Evolutionary conservation across 2,329 filamentous ascomycete species (phyloP).

Genomic region (Tolypocladium album): DNA sequence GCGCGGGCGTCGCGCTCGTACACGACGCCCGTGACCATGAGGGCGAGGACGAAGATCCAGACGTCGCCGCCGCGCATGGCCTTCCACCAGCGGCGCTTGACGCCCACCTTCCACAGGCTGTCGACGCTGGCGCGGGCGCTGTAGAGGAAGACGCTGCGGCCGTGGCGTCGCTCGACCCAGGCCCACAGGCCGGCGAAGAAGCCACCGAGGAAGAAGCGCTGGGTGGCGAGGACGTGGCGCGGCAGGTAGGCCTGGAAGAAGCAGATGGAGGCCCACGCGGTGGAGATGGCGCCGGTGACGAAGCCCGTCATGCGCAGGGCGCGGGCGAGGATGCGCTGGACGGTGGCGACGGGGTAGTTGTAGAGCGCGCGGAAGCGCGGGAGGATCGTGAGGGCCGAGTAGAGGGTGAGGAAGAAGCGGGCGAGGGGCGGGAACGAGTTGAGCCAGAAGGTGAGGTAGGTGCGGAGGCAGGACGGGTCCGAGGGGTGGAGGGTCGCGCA

Average conservation of each 20-base stretch:
- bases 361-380: constrained; percentile 59
- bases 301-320: constrained; percentile 70
- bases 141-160: constrained; percentile 66
- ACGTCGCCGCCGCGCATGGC: constrained; percentile 77
- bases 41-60: constrained; percentile 66
- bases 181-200: constrained; percentile 80
- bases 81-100: constrained; percentile 81
- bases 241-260: constrained; percentile 77
- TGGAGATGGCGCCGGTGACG: constrained; percentile 67
- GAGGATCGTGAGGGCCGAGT: constrained; percentile 56
- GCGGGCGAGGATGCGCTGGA: constrained; percentile 55
- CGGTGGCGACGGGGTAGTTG: constrained; percentile 53
- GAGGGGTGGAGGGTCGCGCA: constrained; percentile 83
- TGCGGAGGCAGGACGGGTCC: constrained; percentile 79
- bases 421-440: constrained; percentile 69
- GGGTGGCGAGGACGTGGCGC: constrained; percentile 61
- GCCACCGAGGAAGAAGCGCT: constrained; percentile 84
- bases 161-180: constrained; percentile 56
- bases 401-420: constrained; percentile 67
- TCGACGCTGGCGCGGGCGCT: constrained; percentile 69
- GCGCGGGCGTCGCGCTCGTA: constrained; percentile 63
- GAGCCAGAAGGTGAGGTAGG: constrained; percentile 80
- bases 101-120: constrained; percentile 84
- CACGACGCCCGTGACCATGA: constrained; percentile 68
- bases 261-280: constrained; percentile 82